Percentiles rank a stretch among this genome's conserved stretches.
Conservation (phyloP, 768 basidiomycete genomes). For the Strobilomyces dryophilus region DNA sequence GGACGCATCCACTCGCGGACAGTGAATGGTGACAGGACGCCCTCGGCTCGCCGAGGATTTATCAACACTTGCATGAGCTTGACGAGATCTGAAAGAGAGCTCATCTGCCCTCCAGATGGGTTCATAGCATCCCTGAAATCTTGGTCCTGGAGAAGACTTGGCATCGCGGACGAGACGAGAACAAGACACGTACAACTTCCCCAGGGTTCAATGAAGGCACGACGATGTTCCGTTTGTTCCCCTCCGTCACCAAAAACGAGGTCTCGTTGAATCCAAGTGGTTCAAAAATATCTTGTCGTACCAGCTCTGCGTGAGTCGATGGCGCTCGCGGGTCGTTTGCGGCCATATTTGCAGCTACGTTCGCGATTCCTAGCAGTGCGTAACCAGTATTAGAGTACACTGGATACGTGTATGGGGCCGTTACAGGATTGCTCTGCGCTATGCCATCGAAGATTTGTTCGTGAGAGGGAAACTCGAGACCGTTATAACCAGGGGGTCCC, state of each 20-base stretch:
- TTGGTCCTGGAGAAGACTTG: slow-evolving; percentile 30
- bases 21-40: slow-evolving; percentile 32
- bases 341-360: slow-evolving; percentile 31
- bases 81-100: slow-evolving; percentile 43
- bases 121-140: slow-evolving; percentile 38
- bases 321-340: slow-evolving; percentile 14
- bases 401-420: slow-evolving; percentile 42
- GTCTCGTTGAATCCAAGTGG: slow-evolving; percentile 42
- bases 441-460: slow-evolving; percentile 35
- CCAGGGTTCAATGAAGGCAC: slow-evolving; percentile 34
- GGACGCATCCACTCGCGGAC: slow-evolving; percentile 43
- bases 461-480: slow-evolving; percentile 29
- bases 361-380: slow-evolving; percentile 32
- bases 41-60: slow-evolving; percentile 34
- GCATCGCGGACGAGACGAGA: neutral
- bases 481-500: slow-evolving; percentile 29
- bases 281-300: slow-evolving; percentile 47
- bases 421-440: slow-evolving; percentile 35
- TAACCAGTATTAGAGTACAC: slow-evolving; percentile 40
- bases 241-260: slow-evolving; percentile 38
- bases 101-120: slow-evolving; percentile 48
- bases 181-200: slow-evolving; percentile 31
- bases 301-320: slow-evolving; percentile 38
- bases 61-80: slow-evolving; percentile 43
- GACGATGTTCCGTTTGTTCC: slow-evolving; percentile 35